These are phyloP conservation scores for Vigna hirtella DNA, from an alignment of 306 rosid genomes.

Conservation along the genomic window DNA sequence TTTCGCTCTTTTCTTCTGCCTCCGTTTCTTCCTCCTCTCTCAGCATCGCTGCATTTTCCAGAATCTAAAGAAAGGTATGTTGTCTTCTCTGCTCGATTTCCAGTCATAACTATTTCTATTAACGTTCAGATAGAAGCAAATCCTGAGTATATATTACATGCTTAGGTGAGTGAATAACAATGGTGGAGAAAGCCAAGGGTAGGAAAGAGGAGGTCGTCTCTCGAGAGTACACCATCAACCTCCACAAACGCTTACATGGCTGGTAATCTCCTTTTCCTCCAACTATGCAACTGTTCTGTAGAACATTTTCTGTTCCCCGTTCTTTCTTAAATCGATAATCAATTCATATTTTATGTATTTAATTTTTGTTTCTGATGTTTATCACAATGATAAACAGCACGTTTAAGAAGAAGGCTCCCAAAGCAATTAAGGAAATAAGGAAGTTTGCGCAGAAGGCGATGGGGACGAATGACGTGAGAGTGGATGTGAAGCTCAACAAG, in stretches of 20 bases:
- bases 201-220: slow-evolving; percentile 89
- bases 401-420: slow-evolving; percentile 93
- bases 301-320: no score
- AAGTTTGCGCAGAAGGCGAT: slow-evolving; percentile 87
- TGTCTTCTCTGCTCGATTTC: not conserved
- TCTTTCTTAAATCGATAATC: not conserved
- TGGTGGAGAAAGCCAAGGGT: slow-evolving; percentile 81
- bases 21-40: not conserved
- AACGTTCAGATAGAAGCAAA: not conserved
- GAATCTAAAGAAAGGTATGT: not conserved
- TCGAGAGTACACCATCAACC: slow-evolving; percentile 89
- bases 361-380: not conserved
- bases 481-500: slow-evolving; percentile 91
- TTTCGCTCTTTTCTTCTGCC: not conserved
- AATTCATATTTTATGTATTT: no score
- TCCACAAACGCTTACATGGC: slow-evolving; percentile 88
- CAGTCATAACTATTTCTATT: not conserved
- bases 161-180: slow-evolving; percentile 40
- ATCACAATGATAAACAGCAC: slow-evolving; percentile 55
- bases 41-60: not conserved
- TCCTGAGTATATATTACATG: not conserved
- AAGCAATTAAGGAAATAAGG: slow-evolving; percentile 91
- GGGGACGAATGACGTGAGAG: slow-evolving; percentile 91
- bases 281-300: not conserved
- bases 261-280: slow-evolving; percentile 49